Conservation (phyloP, 768 basidiomycete genomes). For the Gymnopilus dilepis region DNA sequence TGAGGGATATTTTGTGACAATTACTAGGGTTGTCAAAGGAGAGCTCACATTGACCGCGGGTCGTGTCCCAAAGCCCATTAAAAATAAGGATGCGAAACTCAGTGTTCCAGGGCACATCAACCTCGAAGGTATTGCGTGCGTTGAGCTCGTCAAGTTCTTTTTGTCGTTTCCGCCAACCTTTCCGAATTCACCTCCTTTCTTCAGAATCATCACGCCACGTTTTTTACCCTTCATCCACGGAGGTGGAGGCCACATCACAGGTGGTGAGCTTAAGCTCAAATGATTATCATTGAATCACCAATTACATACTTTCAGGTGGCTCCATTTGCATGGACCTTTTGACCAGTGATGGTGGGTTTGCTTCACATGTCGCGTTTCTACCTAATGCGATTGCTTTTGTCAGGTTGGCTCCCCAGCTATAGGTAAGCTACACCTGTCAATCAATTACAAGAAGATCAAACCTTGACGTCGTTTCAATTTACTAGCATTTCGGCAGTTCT, state of each 20-base stretch:
- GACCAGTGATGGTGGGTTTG: slow-evolving; percentile 60
- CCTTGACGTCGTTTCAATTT: not conserved
- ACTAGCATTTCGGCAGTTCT: slow-evolving; percentile 54
- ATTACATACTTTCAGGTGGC: slow-evolving; percentile 58
- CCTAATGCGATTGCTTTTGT: not conserved
- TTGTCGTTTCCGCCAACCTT: slow-evolving; percentile 69
- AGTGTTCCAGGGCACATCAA: no score
- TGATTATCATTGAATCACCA: no score
- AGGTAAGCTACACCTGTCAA: slow-evolving; percentile 38
- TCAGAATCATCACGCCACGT: slow-evolving; percentile 75
- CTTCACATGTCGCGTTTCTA: not conserved
- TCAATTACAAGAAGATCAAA: not conserved
- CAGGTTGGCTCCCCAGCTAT: slow-evolving; percentile 76
- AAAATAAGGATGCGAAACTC: no score
- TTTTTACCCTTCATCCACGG: slow-evolving; percentile 74
- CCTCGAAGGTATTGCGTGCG: no score
- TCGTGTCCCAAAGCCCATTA: no score
- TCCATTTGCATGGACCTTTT: slow-evolving; percentile 80
- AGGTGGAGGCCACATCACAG: slow-evolving; percentile 73
- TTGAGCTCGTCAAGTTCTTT: no score
- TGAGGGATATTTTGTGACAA: no score
- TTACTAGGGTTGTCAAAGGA: no score
- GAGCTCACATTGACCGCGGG: no score
- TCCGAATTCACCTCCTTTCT: slow-evolving; percentile 76
- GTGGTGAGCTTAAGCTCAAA: no score